Conservation (phyloP, 1,284 basidiomycete species). For the Heterobasidion annosum region DNA sequence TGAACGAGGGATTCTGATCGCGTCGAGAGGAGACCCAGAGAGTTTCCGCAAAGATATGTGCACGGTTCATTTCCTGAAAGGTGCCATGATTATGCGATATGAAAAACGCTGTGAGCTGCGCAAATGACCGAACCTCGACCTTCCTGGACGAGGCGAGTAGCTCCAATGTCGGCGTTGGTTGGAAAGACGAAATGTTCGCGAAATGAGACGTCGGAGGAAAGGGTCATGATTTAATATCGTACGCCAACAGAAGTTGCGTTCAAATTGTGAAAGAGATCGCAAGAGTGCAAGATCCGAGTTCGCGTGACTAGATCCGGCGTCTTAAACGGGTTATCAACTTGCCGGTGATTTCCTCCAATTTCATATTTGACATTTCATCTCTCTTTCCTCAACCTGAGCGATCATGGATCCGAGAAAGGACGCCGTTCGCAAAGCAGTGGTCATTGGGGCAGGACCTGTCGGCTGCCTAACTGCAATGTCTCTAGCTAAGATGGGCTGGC, state of each 20-base stretch:
- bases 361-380: background rate
- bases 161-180: constrained; percentile 46
- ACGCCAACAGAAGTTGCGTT: background rate
- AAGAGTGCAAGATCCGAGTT: background rate
- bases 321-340: background rate
- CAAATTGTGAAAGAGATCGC: background rate
- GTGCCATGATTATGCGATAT: background rate
- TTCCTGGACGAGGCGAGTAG: constrained; percentile 22
- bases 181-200: constrained; percentile 56
- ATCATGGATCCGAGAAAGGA: background rate
- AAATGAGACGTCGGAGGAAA: constrained; percentile 14
- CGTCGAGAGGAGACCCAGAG: constrained; percentile 79
- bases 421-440: constrained; percentile 35
- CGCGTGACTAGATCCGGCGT: background rate
- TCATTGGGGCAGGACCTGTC: constrained; percentile 89
- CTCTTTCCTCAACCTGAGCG: background rate
- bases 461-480: constrained; percentile 88
- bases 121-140: background rate
- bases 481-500: constrained; percentile 84
- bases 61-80: constrained; percentile 41
- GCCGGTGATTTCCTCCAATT: background rate
- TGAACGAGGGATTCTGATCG: constrained; percentile 64
- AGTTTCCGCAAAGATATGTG: constrained; percentile 95
- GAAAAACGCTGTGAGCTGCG: background rate
- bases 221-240: background rate